phyloP scores from a whole-genome alignment of 2,329 filamentous ascomycete genomes.

The Fusarium tanahbumbuense region DNA sequence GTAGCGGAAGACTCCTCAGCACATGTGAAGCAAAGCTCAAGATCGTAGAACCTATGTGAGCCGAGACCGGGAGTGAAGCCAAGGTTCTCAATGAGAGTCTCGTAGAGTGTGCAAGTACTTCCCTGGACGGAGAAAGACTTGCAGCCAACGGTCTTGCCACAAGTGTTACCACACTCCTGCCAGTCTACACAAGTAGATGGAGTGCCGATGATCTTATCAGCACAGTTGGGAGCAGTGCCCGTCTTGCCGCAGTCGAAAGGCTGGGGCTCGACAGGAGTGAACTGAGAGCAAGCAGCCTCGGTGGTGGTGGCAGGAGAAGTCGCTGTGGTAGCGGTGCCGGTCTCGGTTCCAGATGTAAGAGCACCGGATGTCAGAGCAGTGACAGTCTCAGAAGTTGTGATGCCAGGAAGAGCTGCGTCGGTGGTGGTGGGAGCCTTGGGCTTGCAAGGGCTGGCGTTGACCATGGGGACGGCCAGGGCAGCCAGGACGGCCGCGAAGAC shows the following conservation, averaged over 20 bases:
- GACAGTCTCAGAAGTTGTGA: conserved; percentile 21
- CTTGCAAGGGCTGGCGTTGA: conserved; percentile 31
- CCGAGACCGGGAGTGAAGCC: neutral
- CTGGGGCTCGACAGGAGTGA: conserved; percentile 9
- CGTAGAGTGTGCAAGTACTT: conserved; percentile 22
- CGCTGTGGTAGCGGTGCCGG: conserved; percentile 11
- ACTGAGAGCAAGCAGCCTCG: conserved; percentile 20
- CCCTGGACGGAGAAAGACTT: conserved; percentile 28
- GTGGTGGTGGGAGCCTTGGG: conserved; percentile 28
- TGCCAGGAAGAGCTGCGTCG: conserved; percentile 9
- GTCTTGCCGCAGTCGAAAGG: conserved; percentile 18
- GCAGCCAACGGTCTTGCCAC: conserved; percentile 31
- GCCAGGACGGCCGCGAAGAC: conserved; percentile 38
- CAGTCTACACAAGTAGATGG: neutral
- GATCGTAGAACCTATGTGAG: conserved; percentile 25
- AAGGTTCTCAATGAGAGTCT: neutral
- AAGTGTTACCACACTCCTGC: conserved; percentile 25
- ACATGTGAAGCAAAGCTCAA: conserved; percentile 33
- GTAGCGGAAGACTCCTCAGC: conserved; percentile 21
- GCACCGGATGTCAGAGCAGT: conserved; percentile 17
- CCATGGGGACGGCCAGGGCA: conserved; percentile 32
- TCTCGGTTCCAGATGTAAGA: conserved; percentile 22
- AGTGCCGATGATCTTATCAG: conserved; percentile 8
- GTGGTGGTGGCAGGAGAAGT: conserved; percentile 24
- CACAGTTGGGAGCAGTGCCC: conserved; percentile 8